A percentile compares a stretch with the other conserved stretches of the same genome.
These are phyloP conservation scores for Omphalotus guepiniiformis DNA, from an alignment of 768 basidiomycete species.

Conservation along the genomic window DNA sequence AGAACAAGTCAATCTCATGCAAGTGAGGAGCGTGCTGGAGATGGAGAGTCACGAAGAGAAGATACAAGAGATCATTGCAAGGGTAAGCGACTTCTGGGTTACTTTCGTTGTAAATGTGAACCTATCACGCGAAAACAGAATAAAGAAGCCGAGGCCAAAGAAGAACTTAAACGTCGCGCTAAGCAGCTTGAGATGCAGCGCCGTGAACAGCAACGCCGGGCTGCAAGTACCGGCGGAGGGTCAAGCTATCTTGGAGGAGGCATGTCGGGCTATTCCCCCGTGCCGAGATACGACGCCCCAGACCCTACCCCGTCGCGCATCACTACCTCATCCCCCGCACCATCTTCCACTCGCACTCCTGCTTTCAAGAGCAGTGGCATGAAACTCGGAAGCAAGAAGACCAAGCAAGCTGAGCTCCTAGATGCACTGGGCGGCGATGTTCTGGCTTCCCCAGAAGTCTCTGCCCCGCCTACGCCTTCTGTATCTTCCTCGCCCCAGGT, in stretches of 20 bases:
- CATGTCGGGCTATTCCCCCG: conserved; percentile 63
- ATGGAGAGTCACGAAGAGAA: conserved; percentile 93
- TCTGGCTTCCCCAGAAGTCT: conserved; percentile 50
- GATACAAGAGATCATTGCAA: conserved; percentile 97
- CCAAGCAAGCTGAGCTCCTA: conserved; percentile 81
- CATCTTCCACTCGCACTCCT: conserved; percentile 55
- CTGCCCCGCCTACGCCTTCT: conserved; percentile 32
- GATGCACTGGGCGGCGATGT: conserved; percentile 84
- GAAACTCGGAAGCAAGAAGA: conserved; percentile 94
- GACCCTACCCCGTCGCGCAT: conserved; percentile 42
- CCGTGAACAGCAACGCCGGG: conserved; percentile 84
- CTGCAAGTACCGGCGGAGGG: conserved; percentile 45
- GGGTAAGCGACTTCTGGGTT: conserved; percentile 58
- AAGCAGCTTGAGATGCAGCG: conserved; percentile 98
- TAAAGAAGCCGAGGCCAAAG: conserved; percentile 99
- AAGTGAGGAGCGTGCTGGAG: conserved; percentile 74
- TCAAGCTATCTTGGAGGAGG: conserved; percentile 64
- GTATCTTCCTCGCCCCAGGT: conserved; percentile 17
- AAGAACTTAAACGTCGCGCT: conserved; percentile 95
- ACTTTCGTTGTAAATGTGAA: not conserved
- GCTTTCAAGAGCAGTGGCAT: conserved; percentile 94
- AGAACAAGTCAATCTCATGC: conserved; percentile 74
- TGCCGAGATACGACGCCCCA: conserved; percentile 67
- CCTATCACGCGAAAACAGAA: conserved; percentile 47
- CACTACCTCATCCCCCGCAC: conserved; percentile 37